Conservation (phyloP, 2,329 filamentous ascomycete species). For the Berkeleyomyces basicola region DNA sequence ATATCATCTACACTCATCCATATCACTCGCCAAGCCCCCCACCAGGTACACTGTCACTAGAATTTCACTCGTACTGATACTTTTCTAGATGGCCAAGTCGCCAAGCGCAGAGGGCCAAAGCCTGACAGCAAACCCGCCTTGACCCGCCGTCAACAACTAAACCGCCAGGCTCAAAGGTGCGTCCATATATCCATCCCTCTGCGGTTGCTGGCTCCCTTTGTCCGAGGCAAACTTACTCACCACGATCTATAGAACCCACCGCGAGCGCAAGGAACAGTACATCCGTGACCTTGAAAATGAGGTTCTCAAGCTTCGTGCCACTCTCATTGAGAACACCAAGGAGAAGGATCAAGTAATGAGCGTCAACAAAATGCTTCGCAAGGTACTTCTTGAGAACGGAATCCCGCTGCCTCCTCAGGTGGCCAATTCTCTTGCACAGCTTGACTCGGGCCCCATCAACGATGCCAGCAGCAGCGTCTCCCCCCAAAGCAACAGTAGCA, state of each 20-base stretch:
- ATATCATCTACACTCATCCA: not conserved
- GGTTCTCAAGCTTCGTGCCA: constrained; percentile 67
- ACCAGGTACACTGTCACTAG: not conserved
- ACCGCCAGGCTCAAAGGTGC: constrained; percentile 88
- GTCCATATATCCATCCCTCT: not conserved
- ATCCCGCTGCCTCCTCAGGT: constrained; percentile 20
- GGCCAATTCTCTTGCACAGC: constrained; percentile 14
- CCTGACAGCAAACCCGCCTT: constrained; percentile 90
- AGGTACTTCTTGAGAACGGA: constrained; percentile 36
- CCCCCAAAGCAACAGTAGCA: constrained; percentile 40
- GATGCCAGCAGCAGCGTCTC: constrained; percentile 40
- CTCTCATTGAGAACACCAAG: constrained; percentile 35
- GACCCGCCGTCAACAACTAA: constrained; percentile 82
- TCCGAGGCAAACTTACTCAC: not conserved
- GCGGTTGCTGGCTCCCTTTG: not conserved
- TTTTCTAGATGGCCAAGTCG: constrained; percentile 52
- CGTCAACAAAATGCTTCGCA: constrained; percentile 31
- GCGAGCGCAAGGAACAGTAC: constrained; percentile 90
- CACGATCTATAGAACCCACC: constrained; percentile 56
- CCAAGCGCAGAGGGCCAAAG: constrained; percentile 85
- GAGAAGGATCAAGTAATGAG: constrained; percentile 49
- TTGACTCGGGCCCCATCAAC: constrained; percentile 28
- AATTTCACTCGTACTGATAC: not conserved
- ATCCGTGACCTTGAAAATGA: constrained; percentile 89
- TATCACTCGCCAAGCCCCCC: not conserved